A percentile compares a stretch with the other conserved stretches of the same genome.
phyloP scores from a whole-genome alignment of 495 filamentous ascomycete genomes.

The Sabuloglossum arenarium region DNA sequence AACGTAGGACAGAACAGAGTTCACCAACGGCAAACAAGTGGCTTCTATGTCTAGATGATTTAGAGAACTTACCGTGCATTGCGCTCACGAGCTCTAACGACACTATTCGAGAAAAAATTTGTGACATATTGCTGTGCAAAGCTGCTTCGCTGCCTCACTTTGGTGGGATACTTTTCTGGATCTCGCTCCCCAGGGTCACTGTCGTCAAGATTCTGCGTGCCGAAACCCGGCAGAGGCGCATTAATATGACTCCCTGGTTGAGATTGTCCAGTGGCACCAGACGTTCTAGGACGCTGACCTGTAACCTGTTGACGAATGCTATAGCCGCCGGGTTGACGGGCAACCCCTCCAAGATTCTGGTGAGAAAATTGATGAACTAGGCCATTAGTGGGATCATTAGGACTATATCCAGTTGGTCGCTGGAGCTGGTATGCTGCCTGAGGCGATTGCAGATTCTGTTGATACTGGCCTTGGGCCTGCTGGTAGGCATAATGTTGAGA shows the following conservation, averaged over 20 bases:
- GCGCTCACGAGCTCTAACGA: constrained; percentile 72
- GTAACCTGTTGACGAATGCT: constrained; percentile 46
- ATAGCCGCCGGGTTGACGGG: constrained; percentile 42
- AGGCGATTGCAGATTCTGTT: constrained; percentile 26
- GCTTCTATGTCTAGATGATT: background rate
- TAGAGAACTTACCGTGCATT: constrained; percentile 52
- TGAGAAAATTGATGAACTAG: constrained; percentile 92
- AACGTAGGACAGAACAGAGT: background rate
- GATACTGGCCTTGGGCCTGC: constrained; percentile 26
- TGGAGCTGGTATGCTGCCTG: constrained; percentile 28
- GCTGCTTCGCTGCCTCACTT: constrained; percentile 39
- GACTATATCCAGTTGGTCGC: constrained; percentile 18
- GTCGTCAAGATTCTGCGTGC: constrained; percentile 20
- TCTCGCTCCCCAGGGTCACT: constrained; percentile 45
- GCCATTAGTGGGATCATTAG: constrained; percentile 49
- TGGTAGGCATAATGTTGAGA: constrained; percentile 28
- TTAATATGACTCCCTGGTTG: constrained; percentile 18
- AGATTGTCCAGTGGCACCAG: constrained; percentile 40
- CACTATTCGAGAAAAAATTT: constrained; percentile 90
- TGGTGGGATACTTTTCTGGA: constrained; percentile 57
- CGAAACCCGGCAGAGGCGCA: constrained; percentile 1
- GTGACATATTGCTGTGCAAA: constrained; percentile 38
- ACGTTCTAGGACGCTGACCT: constrained; percentile 55
- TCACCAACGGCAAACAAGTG: background rate
- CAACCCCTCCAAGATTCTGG: constrained; percentile 66